Evolutionary conservation across 129 eudicot genomes (phyloP).

Genomic region (Ambrosia artemisiifolia): DNA sequence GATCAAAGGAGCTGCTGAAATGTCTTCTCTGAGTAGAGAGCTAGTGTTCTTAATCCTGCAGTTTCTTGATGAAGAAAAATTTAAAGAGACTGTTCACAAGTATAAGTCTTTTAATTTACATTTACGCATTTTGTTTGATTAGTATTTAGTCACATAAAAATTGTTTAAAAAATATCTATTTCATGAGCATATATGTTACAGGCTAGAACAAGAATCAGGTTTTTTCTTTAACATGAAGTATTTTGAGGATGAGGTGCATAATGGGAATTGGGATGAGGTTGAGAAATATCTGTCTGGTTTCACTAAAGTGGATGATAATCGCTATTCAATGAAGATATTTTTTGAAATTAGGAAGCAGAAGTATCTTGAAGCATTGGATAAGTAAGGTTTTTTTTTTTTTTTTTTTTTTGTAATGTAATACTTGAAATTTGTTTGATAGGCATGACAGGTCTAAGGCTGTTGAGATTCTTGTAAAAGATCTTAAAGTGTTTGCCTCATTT

Average conservation of each 20-base stretch:
- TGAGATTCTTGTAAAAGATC: slow-evolving; percentile 89
- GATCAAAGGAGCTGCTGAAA: slow-evolving; percentile 34
- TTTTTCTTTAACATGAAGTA: slow-evolving; percentile 93
- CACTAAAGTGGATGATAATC: slow-evolving; percentile 88
- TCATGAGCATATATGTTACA: slow-evolving; percentile 7
- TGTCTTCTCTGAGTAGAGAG: slow-evolving; percentile 89
- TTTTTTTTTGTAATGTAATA: neutral
- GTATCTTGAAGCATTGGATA: slow-evolving; percentile 96
- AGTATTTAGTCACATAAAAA: neutral
- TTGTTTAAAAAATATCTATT: neutral
- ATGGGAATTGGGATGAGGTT: slow-evolving; percentile 90
- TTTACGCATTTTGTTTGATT: neutral
- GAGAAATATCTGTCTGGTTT: slow-evolving; percentile 85
- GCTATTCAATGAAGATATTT: slow-evolving; percentile 94
- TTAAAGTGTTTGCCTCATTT: slow-evolving; percentile 85
- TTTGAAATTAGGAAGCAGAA: slow-evolving; percentile 95
- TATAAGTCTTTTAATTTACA: slow-evolving; percentile 38
- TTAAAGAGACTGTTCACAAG: slow-evolving; percentile 92
- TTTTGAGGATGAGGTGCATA: slow-evolving; percentile 87
- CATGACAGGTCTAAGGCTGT: slow-evolving; percentile 85
- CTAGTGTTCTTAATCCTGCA: slow-evolving; percentile 79
- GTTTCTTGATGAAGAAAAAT: slow-evolving; percentile 89
- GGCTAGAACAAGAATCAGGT: slow-evolving; percentile 91
- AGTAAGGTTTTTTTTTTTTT: slow-evolving; percentile 35
- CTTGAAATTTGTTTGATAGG: slow-evolving; percentile 39